Percentiles rank a stretch among this genome's conserved stretches.
Evolutionary conservation across 768 basidiomycete genomes (phyloP).

Genomic region (Tephrocybe sp.): DNA sequence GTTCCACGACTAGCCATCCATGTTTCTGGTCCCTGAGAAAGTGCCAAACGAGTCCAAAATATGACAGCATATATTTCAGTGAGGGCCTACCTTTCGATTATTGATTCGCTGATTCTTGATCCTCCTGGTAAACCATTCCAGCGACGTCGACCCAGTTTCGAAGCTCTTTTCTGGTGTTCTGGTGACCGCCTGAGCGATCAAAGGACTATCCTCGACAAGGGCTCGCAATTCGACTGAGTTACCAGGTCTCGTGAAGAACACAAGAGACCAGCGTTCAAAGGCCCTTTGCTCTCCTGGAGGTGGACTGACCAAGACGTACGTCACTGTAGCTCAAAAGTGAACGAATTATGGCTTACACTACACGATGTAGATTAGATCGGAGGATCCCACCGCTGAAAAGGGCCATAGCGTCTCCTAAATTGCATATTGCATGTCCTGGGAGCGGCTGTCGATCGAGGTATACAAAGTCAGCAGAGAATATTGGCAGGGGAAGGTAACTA

Average conservation of each 20-base stretch:
- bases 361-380: slow-evolving; percentile 21
- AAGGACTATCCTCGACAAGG: slow-evolving; percentile 47
- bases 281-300: slow-evolving; percentile 58
- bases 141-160: slow-evolving; percentile 35
- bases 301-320: slow-evolving; percentile 33
- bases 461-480: not conserved
- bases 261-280: slow-evolving; percentile 63
- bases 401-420: slow-evolving; percentile 35
- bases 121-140: slow-evolving; percentile 44
- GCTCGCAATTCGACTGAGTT: slow-evolving; percentile 52
- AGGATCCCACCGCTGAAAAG: slow-evolving; percentile 24
- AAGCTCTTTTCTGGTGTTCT: slow-evolving; percentile 37
- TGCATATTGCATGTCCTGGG: slow-evolving; percentile 55
- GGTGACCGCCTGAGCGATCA: slow-evolving; percentile 46
- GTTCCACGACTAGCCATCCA: slow-evolving; percentile 50
- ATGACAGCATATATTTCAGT: not conserved
- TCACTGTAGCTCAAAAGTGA: not conserved
- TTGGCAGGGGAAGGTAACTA: slow-evolving; percentile 25
- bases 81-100: slow-evolving; percentile 37
- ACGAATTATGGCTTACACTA: slow-evolving; percentile 10
- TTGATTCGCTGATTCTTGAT: slow-evolving; percentile 45
- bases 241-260: slow-evolving; percentile 67
- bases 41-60: not conserved
- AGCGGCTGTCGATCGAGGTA: slow-evolving; percentile 34
- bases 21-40: slow-evolving; percentile 41